Percentiles rank a stretch among this genome's conserved stretches.
Conservation (phyloP, 495 filamentous ascomycete species). For the Lasiosphaeria miniovina region DNA sequence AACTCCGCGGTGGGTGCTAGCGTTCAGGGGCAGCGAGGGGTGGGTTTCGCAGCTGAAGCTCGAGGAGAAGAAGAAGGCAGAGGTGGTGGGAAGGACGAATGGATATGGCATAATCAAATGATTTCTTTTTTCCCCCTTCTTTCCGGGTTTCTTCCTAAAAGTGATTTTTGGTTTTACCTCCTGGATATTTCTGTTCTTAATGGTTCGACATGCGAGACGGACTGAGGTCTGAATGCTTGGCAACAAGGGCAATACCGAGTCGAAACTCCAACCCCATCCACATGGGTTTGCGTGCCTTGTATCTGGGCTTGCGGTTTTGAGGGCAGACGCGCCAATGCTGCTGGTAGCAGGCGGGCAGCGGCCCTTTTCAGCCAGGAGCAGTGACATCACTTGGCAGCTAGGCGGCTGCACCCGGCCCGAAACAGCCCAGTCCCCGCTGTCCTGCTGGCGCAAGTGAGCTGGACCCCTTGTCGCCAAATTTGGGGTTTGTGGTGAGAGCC, state of each 20-base stretch:
- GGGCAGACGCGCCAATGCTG: background rate
- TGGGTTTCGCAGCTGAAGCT: constrained; percentile 69
- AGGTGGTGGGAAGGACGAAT: constrained; percentile 81
- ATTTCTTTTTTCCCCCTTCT: background rate
- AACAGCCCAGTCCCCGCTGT: too few species aligned
- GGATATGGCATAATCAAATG: constrained; percentile 71
- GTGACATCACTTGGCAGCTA: too few species aligned
- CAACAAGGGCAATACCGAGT: too few species aligned
- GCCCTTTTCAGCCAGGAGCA: too few species aligned
- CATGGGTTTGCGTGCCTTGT: background rate
- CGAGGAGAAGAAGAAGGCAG: constrained; percentile 70
- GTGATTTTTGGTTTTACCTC: background rate
- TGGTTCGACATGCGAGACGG: background rate
- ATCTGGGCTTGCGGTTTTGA: background rate
- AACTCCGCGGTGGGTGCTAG: constrained; percentile 74
- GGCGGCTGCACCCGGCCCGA: too few species aligned
- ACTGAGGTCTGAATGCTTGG: constrained; percentile 6
- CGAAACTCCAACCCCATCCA: background rate
- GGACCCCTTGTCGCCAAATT: too few species aligned
- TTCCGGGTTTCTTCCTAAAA: background rate
- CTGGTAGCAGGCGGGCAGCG: too few species aligned
- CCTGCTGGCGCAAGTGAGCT: too few species aligned
- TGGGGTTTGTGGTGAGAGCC: too few species aligned
- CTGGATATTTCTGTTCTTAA: background rate
- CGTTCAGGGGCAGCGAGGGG: constrained; percentile 74